These are phyloP conservation scores for Phytophthora idaei DNA, from an alignment of 352 stramenopile genomes.

Conservation along the genomic window DNA sequence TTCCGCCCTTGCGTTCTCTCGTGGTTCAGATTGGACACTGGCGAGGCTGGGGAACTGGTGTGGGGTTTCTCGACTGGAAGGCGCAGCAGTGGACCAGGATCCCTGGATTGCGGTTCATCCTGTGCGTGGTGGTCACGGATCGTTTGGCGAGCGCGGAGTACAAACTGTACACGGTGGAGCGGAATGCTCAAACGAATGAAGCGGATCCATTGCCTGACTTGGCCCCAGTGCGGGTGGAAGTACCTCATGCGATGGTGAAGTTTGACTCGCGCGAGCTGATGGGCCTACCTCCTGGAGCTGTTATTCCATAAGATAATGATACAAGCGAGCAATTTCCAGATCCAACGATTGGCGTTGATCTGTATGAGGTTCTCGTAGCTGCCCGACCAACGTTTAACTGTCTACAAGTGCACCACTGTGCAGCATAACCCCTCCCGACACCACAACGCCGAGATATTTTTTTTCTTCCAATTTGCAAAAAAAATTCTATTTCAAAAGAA, in stretches of 20 bases:
- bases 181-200: background rate
- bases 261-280: background rate
- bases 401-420: too few relatives aligned
- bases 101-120: background rate
- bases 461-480: too few relatives aligned
- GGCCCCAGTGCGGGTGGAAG: background rate
- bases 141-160: background rate
- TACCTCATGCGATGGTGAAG: background rate
- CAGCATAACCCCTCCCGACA: too few relatives aligned
- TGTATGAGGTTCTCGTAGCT: background rate
- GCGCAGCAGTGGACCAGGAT: background rate
- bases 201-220: background rate
- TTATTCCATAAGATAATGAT: background rate
- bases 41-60: background rate
- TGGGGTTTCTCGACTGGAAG: background rate
- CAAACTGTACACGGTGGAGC: constrained; percentile 3
- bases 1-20: too few relatives aligned
- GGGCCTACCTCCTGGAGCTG: background rate
- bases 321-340: background rate
- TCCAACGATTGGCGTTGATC: background rate
- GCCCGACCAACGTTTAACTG: too few relatives aligned
- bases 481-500: too few relatives aligned
- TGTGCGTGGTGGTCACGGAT: background rate
- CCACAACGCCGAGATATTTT: too few relatives aligned
- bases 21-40: too few relatives aligned